These are phyloP conservation scores for Lentinula detonsa DNA, from an alignment of 768 basidiomycete genomes.

Conservation along the genomic window DNA sequence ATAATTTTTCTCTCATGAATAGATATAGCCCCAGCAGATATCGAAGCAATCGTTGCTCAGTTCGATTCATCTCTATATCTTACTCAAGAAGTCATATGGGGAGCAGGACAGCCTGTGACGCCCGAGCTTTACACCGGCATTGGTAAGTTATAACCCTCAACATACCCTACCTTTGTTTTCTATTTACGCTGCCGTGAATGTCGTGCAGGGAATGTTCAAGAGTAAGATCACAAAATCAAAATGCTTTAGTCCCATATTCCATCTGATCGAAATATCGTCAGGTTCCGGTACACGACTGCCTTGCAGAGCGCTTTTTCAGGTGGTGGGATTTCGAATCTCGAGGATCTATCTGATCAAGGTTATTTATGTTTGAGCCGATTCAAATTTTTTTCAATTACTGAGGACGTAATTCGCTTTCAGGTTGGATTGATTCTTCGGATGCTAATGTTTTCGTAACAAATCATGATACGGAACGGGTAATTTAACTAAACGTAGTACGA, in stretches of 20 bases:
- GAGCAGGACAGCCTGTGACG: conserved; percentile 43
- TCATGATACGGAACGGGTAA: conserved; percentile 62
- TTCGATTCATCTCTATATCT: conserved; percentile 44
- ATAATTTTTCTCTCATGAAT: not conserved
- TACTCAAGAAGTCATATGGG: conserved; percentile 59
- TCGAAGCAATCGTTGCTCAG: conserved; percentile 45
- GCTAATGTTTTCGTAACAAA: conserved; percentile 67
- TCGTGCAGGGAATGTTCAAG: conserved; percentile 54
- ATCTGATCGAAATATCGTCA: conserved; percentile 8
- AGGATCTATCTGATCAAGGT: conserved; percentile 48
- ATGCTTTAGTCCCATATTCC: no score
- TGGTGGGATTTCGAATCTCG: conserved; percentile 43
- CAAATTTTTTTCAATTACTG: not conserved
- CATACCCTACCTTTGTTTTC: no score
- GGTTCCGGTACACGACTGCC: conserved; percentile 55
- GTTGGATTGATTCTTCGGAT: conserved; percentile 46
- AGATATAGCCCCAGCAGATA: conserved; percentile 52
- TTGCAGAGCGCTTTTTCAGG: conserved; percentile 46
- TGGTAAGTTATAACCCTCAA: conserved; percentile 23
- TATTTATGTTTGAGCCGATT: not conserved
- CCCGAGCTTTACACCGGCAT: conserved; percentile 52
- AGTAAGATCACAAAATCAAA: conserved; percentile 25
- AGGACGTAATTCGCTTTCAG: conserved; percentile 19
- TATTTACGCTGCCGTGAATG: no score
- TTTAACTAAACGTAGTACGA: not conserved